Conservation (phyloP, 805 yeast genomes). For the Metschnikowia similis region DNA sequence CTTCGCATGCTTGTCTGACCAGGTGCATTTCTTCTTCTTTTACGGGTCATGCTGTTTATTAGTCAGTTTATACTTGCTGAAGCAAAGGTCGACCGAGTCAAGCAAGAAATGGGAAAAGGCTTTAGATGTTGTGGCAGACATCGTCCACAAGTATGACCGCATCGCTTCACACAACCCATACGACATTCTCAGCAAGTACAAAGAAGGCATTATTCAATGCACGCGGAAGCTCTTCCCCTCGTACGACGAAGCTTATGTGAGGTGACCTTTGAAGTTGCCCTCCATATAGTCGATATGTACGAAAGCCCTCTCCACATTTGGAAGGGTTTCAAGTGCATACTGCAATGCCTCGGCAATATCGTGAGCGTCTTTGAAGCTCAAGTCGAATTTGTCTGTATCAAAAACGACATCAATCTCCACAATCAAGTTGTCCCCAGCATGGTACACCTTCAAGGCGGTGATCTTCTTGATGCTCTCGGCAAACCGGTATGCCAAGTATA, state of each 20-base stretch:
- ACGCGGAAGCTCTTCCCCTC: slow-evolving; percentile 8
- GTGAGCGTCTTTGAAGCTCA: slow-evolving; percentile 63
- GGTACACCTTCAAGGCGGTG: slow-evolving; percentile 67
- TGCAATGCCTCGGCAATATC: slow-evolving; percentile 80
- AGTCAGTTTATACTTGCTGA: slow-evolving; percentile 17
- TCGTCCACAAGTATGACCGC: slow-evolving; percentile 27
- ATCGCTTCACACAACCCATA: slow-evolving; percentile 24
- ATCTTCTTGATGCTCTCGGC: slow-evolving; percentile 62
- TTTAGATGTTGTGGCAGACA: slow-evolving; percentile 15
- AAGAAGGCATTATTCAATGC: slow-evolving; percentile 18
- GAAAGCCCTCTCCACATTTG: slow-evolving; percentile 75
- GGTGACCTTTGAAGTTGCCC: slow-evolving; percentile 41
- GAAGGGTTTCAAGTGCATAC: slow-evolving; percentile 73
- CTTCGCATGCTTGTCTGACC: slow-evolving; percentile 70
- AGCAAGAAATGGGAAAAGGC: slow-evolving; percentile 5
- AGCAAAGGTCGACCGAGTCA: not conserved
- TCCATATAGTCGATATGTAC: slow-evolving; percentile 69
- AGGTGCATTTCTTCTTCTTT: slow-evolving; percentile 52
- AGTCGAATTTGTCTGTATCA: slow-evolving; percentile 36
- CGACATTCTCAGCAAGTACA: slow-evolving; percentile 31
- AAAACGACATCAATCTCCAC: slow-evolving; percentile 74
- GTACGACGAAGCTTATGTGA: slow-evolving; percentile 17
- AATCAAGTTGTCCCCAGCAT: slow-evolving; percentile 71
- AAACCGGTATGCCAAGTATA: slow-evolving; percentile 65
- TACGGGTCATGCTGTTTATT: slow-evolving; percentile 38